Evolutionary conservation across 2,329 filamentous ascomycete species (phyloP), one percentile per base, ranked within the genome.

Genomic region (Curvularia sp.): DNA sequence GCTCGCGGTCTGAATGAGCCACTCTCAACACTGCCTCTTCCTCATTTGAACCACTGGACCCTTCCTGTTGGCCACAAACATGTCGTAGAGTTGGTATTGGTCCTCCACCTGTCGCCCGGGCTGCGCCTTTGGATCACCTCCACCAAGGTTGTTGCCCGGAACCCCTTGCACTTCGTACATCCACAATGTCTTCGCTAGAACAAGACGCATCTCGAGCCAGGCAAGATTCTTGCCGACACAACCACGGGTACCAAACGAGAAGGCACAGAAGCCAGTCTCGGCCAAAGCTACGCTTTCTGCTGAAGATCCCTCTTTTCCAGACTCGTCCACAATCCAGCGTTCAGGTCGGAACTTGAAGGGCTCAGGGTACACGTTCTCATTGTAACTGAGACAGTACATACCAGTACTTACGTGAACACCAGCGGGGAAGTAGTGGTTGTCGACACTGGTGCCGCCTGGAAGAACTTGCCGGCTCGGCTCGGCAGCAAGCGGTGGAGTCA

Each of bases 161-260:
- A 68, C 65, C 9, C 55, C 55, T 55, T 57, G 63, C 13, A 75
- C 30, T 30, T 76, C 73, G 33, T 42, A 58, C 52, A 55, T 58
- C 56, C 56, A 58, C 28, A 67, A 68, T 31, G 54, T 71, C 66
- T 67, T 70, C 18, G 69, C 71, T 12, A 73, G 24, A 5, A 68
- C 61, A 35, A 70, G 51, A 28, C 66, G 67, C 62, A 75, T 65
- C 12, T 69, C 70, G 26, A 72, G 62, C 60, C 62, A 72, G 6
- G 67, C 67, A 46, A 74, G 55, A 13, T 72, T 73, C 66, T 75
- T 74, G 10, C 73, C 73, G 18, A 69, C 67, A 28, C 73, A 76
- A 13, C 70, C 71, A 38, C 66, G 57, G 2, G 70, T 61, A 8
- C 73, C 73, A 28, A 57, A 57, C 6, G 64, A 64, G 49, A 75